phyloP scores from a whole-genome alignment of 2,329 filamentous ascomycete species.

The Macrophomina pseudophaseolina region DNA sequence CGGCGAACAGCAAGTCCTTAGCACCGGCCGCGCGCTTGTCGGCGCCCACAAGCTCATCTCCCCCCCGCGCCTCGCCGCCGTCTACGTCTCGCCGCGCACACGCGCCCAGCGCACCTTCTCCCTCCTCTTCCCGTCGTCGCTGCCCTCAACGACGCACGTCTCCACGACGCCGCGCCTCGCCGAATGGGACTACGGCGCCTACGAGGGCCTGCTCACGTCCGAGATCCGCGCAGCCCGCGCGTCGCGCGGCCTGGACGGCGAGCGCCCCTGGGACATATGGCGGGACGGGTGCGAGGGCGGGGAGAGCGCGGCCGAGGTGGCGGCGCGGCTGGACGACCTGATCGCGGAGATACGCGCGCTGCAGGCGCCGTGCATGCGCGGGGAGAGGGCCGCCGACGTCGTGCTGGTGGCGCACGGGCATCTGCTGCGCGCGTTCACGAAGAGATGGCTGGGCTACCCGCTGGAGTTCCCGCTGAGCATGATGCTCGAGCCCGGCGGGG shows the following conservation, averaged over 20 bases:
- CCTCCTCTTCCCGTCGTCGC: conserved; percentile 43
- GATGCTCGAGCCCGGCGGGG: conserved; percentile 81
- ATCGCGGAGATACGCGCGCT: conserved; percentile 74
- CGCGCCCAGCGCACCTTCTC: conserved; percentile 57
- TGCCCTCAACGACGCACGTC: conserved; percentile 4
- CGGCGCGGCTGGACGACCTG: conserved; percentile 71
- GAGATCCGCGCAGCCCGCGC: conserved; percentile 67
- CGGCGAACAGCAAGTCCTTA: conserved; percentile 47
- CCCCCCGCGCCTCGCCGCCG: conserved; percentile 51
- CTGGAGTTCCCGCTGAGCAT: conserved; percentile 73
- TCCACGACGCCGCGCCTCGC: conserved; percentile 72
- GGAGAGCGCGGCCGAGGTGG: conserved; percentile 77
- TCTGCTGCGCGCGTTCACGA: conserved; percentile 81
- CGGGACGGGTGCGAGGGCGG: conserved; percentile 84
- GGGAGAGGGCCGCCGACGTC: conserved; percentile 62
- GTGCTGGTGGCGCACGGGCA: conserved; percentile 86
- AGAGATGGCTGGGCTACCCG: conserved; percentile 76
- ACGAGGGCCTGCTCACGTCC: conserved; percentile 77
- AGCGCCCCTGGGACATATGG: conserved; percentile 83
- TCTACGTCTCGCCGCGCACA: conserved; percentile 58
- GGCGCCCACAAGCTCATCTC: conserved; percentile 59
- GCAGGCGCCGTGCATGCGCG: conserved; percentile 52
- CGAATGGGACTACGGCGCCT: conserved; percentile 88
- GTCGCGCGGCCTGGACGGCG: conserved; percentile 60
- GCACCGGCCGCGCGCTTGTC: conserved; percentile 53